These are phyloP conservation scores for Tetrahymena malaccensis DNA, from an alignment of 73 alveolate genomes.

Conservation along the genomic window DNA sequence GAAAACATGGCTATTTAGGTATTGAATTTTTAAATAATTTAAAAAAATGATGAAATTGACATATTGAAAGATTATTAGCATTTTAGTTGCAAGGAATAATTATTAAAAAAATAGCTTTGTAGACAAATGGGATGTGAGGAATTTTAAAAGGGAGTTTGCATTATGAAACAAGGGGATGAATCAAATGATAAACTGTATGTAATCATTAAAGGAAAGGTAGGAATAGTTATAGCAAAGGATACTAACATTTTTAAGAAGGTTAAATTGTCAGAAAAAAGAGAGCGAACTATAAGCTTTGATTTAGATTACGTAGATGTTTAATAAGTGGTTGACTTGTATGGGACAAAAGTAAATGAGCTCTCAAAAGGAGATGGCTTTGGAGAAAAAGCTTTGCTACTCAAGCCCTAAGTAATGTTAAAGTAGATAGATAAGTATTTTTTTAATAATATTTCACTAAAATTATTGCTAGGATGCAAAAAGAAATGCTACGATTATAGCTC, in stretches of 20 bases:
- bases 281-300: not conserved
- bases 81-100: not conserved
- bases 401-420: not conserved
- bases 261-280: not conserved
- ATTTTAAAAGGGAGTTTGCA: not conserved
- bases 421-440: not conserved
- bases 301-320: not conserved
- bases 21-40: not conserved
- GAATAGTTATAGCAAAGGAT: not conserved
- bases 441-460: not conserved
- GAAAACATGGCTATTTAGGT: not conserved
- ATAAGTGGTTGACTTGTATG: not conserved
- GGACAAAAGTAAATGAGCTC: not conserved
- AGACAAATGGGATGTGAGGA: not conserved
- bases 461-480: not conserved
- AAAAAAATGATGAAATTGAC: not conserved
- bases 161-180: not conserved
- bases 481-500: not conserved
- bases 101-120: not conserved
- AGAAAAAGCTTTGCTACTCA: not conserved
- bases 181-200: not conserved
- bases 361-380: not conserved
- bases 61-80: no score
- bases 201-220: not conserved
- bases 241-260: not conserved